Conservation (phyloP, 345 rosid genomes). For the Syzygium aromaticum region DNA sequence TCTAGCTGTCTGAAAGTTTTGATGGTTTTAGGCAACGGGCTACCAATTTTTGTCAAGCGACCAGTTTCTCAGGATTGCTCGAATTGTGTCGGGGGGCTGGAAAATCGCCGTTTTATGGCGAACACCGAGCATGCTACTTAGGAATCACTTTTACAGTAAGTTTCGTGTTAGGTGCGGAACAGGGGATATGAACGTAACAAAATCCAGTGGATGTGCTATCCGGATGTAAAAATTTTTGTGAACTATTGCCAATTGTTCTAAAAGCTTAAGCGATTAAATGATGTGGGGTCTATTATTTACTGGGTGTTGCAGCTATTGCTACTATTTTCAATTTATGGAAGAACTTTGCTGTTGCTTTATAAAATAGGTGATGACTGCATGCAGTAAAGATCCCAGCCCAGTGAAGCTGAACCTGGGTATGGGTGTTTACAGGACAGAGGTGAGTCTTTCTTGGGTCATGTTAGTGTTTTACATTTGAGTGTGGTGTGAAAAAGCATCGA, state of each 20-base stretch:
- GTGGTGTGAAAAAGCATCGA: background rate
- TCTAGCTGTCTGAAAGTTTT: background rate
- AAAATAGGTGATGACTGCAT: conserved; percentile 37
- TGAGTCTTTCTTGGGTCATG: background rate
- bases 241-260: accelerated
- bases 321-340: background rate
- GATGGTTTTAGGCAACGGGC: background rate
- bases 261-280: background rate
- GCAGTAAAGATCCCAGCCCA: conserved; percentile 46
- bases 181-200: background rate
- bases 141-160: background rate
- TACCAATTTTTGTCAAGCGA: background rate
- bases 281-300: background rate
- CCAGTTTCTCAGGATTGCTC: background rate
- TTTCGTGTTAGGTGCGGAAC: background rate
- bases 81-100: background rate
- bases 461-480: background rate
- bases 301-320: background rate
- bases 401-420: conserved; percentile 53
- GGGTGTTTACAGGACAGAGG: conserved; percentile 64
- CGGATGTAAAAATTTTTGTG: accelerated
- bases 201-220: background rate
- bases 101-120: background rate
- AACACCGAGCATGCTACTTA: background rate
- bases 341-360: background rate